Evolutionary conservation across 768 basidiomycete genomes (phyloP).

Genomic region (Pleurotus djamor): DNA sequence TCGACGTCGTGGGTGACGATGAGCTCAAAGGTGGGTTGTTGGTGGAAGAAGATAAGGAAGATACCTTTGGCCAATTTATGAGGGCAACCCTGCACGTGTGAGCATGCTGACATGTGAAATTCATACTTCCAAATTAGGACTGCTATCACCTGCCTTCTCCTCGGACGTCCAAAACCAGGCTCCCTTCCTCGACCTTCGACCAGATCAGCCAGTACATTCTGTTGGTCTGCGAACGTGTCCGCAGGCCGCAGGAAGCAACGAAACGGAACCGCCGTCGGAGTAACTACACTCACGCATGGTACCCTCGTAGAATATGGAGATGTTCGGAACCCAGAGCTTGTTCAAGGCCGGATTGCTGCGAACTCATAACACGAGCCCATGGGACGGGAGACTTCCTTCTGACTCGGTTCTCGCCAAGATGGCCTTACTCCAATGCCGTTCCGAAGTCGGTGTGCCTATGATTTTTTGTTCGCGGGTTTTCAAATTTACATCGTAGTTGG

Average conservation of each 20-base stretch:
- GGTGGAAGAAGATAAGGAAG: background rate
- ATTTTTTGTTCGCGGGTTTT: background rate
- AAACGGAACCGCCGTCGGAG: no score
- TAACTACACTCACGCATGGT: background rate
- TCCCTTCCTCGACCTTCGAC: background rate
- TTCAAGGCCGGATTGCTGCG: background rate
- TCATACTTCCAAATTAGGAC: background rate
- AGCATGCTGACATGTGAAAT: slow-evolving; percentile 1
- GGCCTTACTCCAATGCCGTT: background rate
- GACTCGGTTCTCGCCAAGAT: background rate
- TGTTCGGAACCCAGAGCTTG: background rate
- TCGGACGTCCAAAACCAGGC: background rate
- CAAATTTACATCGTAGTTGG: no score
- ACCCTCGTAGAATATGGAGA: background rate
- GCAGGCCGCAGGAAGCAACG: no score
- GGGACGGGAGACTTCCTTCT: background rate
- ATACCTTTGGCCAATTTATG: background rate
- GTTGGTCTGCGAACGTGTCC: no score
- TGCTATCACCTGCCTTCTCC: background rate
- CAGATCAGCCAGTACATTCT: background rate
- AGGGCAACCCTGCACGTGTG: slow-evolving; percentile 6
- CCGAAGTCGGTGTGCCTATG: background rate
- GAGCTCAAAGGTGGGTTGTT: slow-evolving; percentile 1
- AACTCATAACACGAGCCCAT: background rate
- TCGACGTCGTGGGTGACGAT: background rate